phyloP scores from a whole-genome alignment of 768 basidiomycete species.

The Naganishia antarctica region DNA sequence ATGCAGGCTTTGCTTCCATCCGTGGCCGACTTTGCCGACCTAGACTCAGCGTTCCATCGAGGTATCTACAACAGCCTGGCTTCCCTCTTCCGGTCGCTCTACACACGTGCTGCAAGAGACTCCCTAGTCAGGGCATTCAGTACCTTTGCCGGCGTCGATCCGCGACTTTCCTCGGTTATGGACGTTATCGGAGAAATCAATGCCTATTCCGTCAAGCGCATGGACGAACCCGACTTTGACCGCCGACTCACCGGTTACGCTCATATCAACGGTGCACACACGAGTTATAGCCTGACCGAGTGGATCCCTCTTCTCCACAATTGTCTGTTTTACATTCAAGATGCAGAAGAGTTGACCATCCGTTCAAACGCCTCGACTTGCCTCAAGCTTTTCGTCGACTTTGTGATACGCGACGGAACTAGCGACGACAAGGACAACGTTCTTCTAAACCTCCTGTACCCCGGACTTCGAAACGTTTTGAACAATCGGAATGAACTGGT shows the following conservation, averaged over 20 bases:
- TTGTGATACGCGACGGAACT: constrained; percentile 41
- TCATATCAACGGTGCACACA: not conserved
- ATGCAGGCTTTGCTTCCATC: constrained; percentile 60
- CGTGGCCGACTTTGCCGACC: constrained; percentile 51
- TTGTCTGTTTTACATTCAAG: constrained; percentile 77
- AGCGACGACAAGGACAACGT: constrained; percentile 40
- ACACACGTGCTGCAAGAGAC: constrained; percentile 65
- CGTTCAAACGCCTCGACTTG: constrained; percentile 72
- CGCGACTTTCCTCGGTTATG: constrained; percentile 54
- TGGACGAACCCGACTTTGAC: constrained; percentile 92
- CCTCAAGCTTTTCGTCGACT: constrained; percentile 71
- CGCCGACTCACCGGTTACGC: constrained; percentile 57
- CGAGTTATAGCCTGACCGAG: constrained; percentile 36
- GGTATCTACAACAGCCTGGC: constrained; percentile 57
- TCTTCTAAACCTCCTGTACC: constrained; percentile 65
- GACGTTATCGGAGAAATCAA: constrained; percentile 66
- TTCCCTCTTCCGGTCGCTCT: constrained; percentile 69
- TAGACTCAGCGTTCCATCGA: constrained; percentile 38
- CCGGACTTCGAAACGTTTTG: constrained; percentile 73
- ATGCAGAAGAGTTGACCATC: constrained; percentile 78
- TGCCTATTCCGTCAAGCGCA: constrained; percentile 71
- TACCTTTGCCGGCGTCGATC: constrained; percentile 54
- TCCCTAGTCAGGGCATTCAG: constrained; percentile 65
- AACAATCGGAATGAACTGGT: constrained; percentile 77
- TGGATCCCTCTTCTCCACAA: constrained; percentile 85